phyloP scores from a whole-genome alignment of 169 alveolate species.

The Plasmodium cynomolgi region DNA sequence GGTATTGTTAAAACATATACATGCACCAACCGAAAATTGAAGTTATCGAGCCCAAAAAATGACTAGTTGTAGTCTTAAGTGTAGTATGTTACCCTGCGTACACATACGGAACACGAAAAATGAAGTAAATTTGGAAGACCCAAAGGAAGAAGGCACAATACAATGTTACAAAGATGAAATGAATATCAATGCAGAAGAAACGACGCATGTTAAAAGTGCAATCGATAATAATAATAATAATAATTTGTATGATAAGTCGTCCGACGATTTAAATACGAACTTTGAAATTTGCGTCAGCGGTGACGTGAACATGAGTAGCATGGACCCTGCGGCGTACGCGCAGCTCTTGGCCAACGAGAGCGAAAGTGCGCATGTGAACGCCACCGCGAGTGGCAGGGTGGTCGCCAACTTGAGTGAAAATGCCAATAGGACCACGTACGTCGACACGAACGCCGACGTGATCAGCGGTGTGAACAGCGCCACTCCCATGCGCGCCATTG shows the following conservation, averaged over 20 bases:
- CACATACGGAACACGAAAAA: slow-evolving; percentile 36
- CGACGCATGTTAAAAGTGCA: slow-evolving; percentile 8
- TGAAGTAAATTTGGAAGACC: slow-evolving; percentile 21
- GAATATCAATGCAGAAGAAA: background rate
- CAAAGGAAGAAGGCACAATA: slow-evolving; percentile 30
- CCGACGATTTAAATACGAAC: background rate
- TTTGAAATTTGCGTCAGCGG: slow-evolving; percentile 3
- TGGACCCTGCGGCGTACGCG: background rate
- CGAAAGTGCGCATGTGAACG: background rate
- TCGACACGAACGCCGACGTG: background rate
- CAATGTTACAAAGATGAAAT: slow-evolving; percentile 7
- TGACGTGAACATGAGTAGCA: background rate
- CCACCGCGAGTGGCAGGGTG: background rate
- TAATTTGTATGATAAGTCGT: slow-evolving; percentile 1
- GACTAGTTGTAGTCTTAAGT: slow-evolving; percentile 66
- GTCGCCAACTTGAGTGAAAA: background rate
- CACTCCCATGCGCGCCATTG: background rate
- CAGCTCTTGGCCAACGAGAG: background rate
- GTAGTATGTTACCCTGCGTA: slow-evolving; percentile 68
- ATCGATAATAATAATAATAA: slow-evolving; percentile 25
- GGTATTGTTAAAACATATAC: slow-evolving; percentile 37
- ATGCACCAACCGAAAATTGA: slow-evolving; percentile 18
- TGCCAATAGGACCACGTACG: background rate
- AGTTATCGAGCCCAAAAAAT: slow-evolving; percentile 24
- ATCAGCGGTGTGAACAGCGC: background rate